Evolutionary conservation across 1,284 basidiomycete genomes (phyloP).

Genomic region (Binderoboletus segoi): DNA sequence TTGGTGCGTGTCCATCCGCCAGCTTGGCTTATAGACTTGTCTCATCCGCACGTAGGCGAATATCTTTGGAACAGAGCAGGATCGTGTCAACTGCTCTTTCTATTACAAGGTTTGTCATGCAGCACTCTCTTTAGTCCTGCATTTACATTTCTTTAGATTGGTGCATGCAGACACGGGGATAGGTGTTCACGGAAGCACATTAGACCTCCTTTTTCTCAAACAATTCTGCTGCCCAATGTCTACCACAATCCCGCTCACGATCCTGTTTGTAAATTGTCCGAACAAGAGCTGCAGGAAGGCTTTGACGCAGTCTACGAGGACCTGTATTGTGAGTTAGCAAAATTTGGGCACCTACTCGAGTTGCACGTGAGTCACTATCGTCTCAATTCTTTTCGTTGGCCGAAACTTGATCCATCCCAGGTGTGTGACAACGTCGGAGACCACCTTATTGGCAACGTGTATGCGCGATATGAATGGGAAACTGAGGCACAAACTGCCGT

Average conservation of each 20-base stretch:
- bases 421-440: conserved; percentile 99
- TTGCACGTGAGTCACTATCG: conserved; percentile 71
- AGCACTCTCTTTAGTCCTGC: conserved; percentile 9
- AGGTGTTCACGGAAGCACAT: conserved; percentile 98
- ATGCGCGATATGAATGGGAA: conserved; percentile 98
- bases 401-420: conserved; percentile 38
- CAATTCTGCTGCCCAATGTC: conserved; percentile 97
- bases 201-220: conserved; percentile 95
- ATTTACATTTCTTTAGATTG: conserved; percentile 61
- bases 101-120: conserved; percentile 79
- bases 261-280: conserved; percentile 83
- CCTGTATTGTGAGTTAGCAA: conserved; percentile 88
- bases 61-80: conserved; percentile 88
- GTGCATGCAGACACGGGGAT: conserved; percentile 95
- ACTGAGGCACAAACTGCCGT: conserved; percentile 95
- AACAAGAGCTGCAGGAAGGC: conserved; percentile 89
- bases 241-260: conserved; percentile 98
- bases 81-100: conserved; percentile 93
- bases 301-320: conserved; percentile 99
- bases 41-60: conserved; percentile 58
- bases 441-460: conserved; percentile 98
- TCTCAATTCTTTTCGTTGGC: neutral
- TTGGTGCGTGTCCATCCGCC: conserved; percentile 43
- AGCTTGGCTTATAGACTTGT: neutral
- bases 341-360: conserved; percentile 95